Base-by-base conservation (phyloP, 176 grass and related monocot genomes). In the Lolium perenne region DNA sequence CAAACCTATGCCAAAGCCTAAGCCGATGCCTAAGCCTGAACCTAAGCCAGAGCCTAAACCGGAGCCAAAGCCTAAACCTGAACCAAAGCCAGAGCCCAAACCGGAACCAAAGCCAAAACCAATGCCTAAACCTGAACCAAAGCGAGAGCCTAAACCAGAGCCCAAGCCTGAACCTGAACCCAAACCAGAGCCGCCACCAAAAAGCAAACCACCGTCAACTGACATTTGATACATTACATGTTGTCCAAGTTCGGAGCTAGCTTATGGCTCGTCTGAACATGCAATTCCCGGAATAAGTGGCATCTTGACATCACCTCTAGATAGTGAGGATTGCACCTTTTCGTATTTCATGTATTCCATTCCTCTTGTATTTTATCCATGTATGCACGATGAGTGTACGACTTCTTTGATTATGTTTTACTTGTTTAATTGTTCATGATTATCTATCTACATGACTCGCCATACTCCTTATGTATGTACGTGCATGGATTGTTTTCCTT, bases 151-250 rank as follows among this genome's bases (percentile, higher is more conserved):
- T 46, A 47, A 73, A 21, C 64, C 64, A 1, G 15, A 38, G 64
- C 68, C 68, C 18, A 71, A 71, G 18, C 68, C 68, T 5, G 18
- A 71, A 6, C 72, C 72, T 14, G 47, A 75, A 29, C 72, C 72
- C 0, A 76, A 76, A 13, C 48, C 73, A 0, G 23, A 76, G 23
- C 73, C 48, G 1, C 73, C 73, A 35, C 73, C 73, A 8, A 55
- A 76, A 25, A 25, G 73, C 15, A 54, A 76, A 17, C 73, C 73
- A 1, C 73, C 49, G 16, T 18, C 49, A 4, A 35, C 15, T 55
- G 23, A 18, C 15, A 76, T 9, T 35, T 55, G 48, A 76, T 76
- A 49, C 4, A 29, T 9, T 75, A 20, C 16, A 10, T 51, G 16
- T 25, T 76, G 7, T 25, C 14, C 0, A 1, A 54, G 48, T 22